Evolutionary conservation across 139 green algal species (phyloP).

Genomic region (Chlamydomonas schloesseri): DNA sequence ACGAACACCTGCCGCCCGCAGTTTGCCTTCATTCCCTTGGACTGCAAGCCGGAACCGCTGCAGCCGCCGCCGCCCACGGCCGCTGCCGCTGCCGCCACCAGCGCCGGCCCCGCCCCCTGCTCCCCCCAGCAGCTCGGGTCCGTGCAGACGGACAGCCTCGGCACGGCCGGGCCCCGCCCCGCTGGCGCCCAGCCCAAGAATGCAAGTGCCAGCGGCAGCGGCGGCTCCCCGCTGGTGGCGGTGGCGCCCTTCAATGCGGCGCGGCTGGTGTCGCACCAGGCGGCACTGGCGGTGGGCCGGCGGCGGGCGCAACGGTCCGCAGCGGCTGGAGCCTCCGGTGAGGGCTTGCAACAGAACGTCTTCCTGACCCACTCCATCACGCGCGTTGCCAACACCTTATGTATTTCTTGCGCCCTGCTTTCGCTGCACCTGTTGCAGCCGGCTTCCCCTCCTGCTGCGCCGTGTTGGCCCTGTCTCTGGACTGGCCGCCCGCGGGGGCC

Average conservation of each 20-base stretch:
- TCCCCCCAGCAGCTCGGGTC: not conserved
- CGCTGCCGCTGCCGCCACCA: no score
- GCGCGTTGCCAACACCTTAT: no score
- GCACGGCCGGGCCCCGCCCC: not conserved
- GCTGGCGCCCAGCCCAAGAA: not conserved
- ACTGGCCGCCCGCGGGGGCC: not conserved
- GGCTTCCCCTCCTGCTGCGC: not conserved
- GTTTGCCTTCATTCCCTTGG: not conserved
- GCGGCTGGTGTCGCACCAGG: slow-evolving; percentile 8
- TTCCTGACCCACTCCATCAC: no score
- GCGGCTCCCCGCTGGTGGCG: not conserved
- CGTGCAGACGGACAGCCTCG: slow-evolving; percentile 10
- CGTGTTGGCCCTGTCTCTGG: slow-evolving; percentile 3
- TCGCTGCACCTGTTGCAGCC: not conserved
- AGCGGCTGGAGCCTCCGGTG: not conserved
- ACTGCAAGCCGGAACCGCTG: not conserved
- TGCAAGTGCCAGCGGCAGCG: not conserved
- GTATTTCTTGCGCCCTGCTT: no score
- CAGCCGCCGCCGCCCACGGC: not conserved
- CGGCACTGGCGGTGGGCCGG: not conserved
- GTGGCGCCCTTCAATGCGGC: slow-evolving; percentile 19
- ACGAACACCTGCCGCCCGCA: no score
- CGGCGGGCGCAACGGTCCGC: not conserved
- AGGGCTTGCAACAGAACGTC: no score
- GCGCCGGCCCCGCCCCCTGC: no score